Conservation (phyloP, 345 rosid genomes). For the Nephelium lappaceum region DNA sequence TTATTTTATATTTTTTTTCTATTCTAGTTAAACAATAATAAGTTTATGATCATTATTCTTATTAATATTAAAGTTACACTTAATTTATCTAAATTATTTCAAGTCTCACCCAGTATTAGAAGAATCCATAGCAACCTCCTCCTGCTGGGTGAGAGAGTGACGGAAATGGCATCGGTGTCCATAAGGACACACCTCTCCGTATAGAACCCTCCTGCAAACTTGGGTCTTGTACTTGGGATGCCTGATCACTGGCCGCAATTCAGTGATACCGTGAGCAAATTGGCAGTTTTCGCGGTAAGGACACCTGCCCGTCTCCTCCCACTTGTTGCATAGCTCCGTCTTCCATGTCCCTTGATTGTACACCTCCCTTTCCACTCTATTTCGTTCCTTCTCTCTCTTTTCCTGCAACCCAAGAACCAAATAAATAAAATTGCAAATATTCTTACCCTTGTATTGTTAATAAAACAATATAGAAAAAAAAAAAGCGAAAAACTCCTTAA, state of each 20-base stretch:
- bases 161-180: slow-evolving; percentile 98
- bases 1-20: no score
- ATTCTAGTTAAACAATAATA: not conserved
- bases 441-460: no score
- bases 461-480: no score
- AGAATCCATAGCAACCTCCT: slow-evolving; percentile 30
- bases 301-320: slow-evolving; percentile 95
- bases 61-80: not conserved
- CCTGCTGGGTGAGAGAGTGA: slow-evolving; percentile 81
- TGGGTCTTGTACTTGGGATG: slow-evolving; percentile 92
- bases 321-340: slow-evolving; percentile 96
- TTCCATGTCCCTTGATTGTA: slow-evolving; percentile 83
- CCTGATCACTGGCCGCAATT: slow-evolving; percentile 86
- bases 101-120: no score
- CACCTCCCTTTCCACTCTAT: slow-evolving; percentile 27
- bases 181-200: slow-evolving; percentile 73
- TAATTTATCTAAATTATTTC: not conserved
- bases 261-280: slow-evolving; percentile 85
- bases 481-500: no score
- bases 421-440: no score
- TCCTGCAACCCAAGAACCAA: not conserved
- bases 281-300: slow-evolving; percentile 76
- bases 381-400: slow-evolving; percentile 45
- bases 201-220: slow-evolving; percentile 76
- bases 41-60: not conserved